These are phyloP conservation scores for Coniochaeta pulveracea DNA, from an alignment of 2,329 filamentous ascomycete species.

Conservation along the genomic window DNA sequence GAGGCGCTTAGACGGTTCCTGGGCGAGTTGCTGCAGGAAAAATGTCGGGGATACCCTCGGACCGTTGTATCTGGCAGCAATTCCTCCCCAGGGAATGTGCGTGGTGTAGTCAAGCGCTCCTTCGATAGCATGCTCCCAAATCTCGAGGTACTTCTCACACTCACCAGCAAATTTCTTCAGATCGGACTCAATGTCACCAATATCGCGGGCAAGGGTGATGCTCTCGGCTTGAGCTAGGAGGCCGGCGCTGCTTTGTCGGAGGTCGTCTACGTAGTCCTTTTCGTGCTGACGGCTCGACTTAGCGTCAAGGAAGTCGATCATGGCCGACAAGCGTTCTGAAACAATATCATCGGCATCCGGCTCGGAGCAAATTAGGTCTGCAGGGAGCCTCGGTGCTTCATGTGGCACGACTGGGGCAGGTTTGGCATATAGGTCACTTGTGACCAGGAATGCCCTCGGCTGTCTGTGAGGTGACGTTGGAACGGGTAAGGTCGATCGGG, in stretches of 20 bases:
- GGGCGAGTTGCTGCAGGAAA: constrained; percentile 22
- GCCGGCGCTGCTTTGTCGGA: constrained; percentile 1
- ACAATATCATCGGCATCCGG: not conserved
- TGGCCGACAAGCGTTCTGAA: not conserved
- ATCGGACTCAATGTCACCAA: not conserved
- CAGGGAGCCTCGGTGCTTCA: not conserved
- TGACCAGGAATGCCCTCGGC: no score
- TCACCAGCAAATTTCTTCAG: not conserved
- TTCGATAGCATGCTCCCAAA: not conserved
- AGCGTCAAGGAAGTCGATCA: constrained; percentile 2
- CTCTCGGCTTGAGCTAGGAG: not conserved
- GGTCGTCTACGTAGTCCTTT: constrained; percentile 5
- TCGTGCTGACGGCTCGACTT: constrained; percentile 3
- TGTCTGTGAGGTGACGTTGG: no score
- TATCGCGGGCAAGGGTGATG: not conserved
- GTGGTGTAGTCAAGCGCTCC: not conserved
- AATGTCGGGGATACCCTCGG: constrained; percentile 20
- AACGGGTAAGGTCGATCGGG: not conserved
- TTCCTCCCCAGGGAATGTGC: not conserved
- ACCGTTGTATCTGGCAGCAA: constrained; percentile 6
- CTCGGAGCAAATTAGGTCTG: not conserved
- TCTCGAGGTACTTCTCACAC: not conserved
- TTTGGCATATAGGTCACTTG: not conserved
- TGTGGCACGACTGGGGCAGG: not conserved
- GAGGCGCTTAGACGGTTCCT: not conserved